Percentiles rank a stretch among this genome's conserved stretches.
Conservation (phyloP, 768 basidiomycete genomes). For the Pleurotus citrinopileatus region DNA sequence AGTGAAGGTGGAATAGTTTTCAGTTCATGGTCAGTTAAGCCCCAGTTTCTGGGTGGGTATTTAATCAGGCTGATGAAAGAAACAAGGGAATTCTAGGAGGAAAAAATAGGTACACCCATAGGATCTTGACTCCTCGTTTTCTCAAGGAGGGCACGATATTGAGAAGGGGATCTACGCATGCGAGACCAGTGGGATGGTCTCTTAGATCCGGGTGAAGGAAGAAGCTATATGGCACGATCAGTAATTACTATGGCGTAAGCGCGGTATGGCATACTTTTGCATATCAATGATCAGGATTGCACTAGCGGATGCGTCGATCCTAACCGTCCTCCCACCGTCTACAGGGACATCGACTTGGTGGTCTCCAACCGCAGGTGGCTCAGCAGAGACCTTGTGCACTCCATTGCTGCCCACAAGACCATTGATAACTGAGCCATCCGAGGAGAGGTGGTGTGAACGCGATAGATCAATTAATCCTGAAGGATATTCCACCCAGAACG, state of each 20-base stretch:
- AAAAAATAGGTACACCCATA: slow-evolving; percentile 55
- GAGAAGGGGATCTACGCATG: slow-evolving; percentile 54
- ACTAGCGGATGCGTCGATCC: slow-evolving; percentile 45
- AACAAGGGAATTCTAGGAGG: not conserved
- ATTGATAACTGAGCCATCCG: slow-evolving; percentile 8
- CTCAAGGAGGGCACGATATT: slow-evolving; percentile 47
- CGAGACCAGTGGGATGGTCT: slow-evolving; percentile 51
- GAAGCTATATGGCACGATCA: slow-evolving; percentile 35
- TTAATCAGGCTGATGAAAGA: not conserved
- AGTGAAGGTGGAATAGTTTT: slow-evolving; percentile 60
- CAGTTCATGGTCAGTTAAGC: slow-evolving; percentile 62
- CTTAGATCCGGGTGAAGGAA: slow-evolving; percentile 63
- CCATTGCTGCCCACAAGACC: not conserved
- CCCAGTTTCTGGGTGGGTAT: slow-evolving; percentile 54
- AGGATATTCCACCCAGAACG: slow-evolving; percentile 72
- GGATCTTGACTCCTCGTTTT: slow-evolving; percentile 48
- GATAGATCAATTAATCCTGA: slow-evolving; percentile 61
- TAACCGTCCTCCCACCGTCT: slow-evolving; percentile 46
- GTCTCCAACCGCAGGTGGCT: slow-evolving; percentile 27
- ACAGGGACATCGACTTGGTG: slow-evolving; percentile 54
- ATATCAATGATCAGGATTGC: slow-evolving; percentile 70
- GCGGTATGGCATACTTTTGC: slow-evolving; percentile 54
- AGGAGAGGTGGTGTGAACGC: slow-evolving; percentile 39
- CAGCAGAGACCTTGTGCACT: not conserved
- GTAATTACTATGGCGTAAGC: not conserved